phyloP scores from a whole-genome alignment of 2,329 filamentous ascomycete species.

The Neopestalotiopsis sp. region DNA sequence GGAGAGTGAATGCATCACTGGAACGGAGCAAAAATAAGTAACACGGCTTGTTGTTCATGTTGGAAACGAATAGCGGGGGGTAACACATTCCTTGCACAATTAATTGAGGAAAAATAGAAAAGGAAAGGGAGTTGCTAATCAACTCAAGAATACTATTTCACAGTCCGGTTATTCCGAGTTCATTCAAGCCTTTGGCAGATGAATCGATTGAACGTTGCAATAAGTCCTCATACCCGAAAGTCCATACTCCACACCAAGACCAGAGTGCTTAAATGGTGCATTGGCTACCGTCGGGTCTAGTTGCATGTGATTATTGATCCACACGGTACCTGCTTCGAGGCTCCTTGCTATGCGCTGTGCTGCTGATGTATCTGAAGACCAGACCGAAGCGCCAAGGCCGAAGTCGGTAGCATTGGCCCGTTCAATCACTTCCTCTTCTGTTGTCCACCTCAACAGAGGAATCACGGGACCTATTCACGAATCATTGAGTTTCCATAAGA shows the following conservation, averaged over 20 bases:
- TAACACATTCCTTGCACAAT: not conserved
- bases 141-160: too few species aligned
- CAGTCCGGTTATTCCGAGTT: not conserved
- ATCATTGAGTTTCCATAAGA: not conserved
- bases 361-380: slow-evolving; percentile 51
- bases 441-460: slow-evolving; percentile 46
- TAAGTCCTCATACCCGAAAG: slow-evolving; percentile 42
- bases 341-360: slow-evolving; percentile 51
- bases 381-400: slow-evolving; percentile 60
- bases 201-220: slow-evolving; percentile 32
- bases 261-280: slow-evolving; percentile 57
- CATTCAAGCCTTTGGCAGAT: not conserved
- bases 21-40: not conserved
- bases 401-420: slow-evolving; percentile 54
- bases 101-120: not conserved
- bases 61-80: not conserved
- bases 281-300: slow-evolving; percentile 46
- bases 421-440: slow-evolving; percentile 49
- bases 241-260: slow-evolving; percentile 53
- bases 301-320: slow-evolving; percentile 54
- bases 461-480: slow-evolving; percentile 40
- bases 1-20: not conserved
- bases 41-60: not conserved
- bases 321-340: slow-evolving; percentile 58
- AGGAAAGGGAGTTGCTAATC: too few species aligned